Evolutionary conservation across 495 filamentous ascomycete genomes (phyloP), one percentile per base, ranked within the genome.

Genomic region (Penicillium maclennaniae): DNA sequence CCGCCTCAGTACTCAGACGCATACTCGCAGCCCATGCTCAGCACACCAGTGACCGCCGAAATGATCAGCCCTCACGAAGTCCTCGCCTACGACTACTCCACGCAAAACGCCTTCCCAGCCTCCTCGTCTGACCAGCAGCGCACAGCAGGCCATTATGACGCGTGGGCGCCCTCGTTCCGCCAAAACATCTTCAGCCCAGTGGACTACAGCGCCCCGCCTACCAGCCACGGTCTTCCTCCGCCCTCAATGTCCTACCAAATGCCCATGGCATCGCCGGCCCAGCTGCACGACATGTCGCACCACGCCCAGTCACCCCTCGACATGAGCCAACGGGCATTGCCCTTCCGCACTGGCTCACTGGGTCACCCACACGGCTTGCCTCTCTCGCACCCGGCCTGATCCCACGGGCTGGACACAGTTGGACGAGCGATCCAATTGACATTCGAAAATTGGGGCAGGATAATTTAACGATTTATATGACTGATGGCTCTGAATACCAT

Each of bases 81-180:
- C 60, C 51, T 59, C 4, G 61, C 67, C 4, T 73, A 68, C 42
- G 70, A 69, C 40, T 73, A 74, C 27, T 37, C 72, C 15, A 49
- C 55, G 0, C 60, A 62, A 3, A 51, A 63, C 12, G 45, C 62
- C 8, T 74, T 69, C 49, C 53, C 64, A 7, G 41, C 53, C 23
- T 60, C 72, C 0, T 56, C 70, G 46, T 47, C 69, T 21, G 48
- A 59, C 50, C 52, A 58, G 56, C 23, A 54, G 53, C 68, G 58
- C 60, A 53, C 12, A 40, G 43, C 58, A 7, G 53, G 52, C 34
- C 68, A 70, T 3, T 69, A 63, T 28, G 69, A 72, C 16, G 37
- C 61, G n/a, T 77, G 72, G 70, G 50, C 63, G 12, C 66, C 73
- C 3, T 56, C 68, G 6, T 75, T 71, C 62, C 68, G 73, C n/a